Percentiles rank a stretch among this genome's conserved stretches.
Evolutionary conservation across 371 early-diverging fungal genomes (phyloP).

Genomic region (Zancudomyces culisetae): DNA sequence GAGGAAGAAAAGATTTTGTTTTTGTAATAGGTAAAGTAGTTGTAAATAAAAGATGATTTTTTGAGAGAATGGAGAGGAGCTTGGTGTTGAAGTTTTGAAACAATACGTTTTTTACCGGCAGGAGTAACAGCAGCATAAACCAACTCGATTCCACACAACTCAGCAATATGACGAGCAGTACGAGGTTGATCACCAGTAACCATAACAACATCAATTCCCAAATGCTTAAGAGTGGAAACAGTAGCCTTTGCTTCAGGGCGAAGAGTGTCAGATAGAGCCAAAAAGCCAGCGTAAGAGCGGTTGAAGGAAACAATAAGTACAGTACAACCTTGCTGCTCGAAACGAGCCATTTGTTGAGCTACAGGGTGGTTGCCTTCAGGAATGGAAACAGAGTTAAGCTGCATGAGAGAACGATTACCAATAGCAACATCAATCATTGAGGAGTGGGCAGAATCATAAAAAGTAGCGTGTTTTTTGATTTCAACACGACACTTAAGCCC

Average conservation of each 20-base stretch:
- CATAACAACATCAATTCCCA: slow-evolving; percentile 81
- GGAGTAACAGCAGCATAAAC: slow-evolving; percentile 88
- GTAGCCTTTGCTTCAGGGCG: slow-evolving; percentile 57
- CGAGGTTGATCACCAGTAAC: slow-evolving; percentile 89
- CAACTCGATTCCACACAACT: slow-evolving; percentile 61
- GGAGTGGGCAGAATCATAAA: slow-evolving; percentile 5
- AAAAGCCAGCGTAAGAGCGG: slow-evolving; percentile 39
- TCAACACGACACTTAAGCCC: slow-evolving; percentile 47
- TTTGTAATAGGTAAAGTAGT: no score
- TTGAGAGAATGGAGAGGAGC: slow-evolving; percentile 8
- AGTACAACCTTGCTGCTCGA: slow-evolving; percentile 42
- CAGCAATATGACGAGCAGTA: slow-evolving; percentile 79
- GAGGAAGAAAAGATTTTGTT: background rate
- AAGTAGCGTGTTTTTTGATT: slow-evolving; percentile 4
- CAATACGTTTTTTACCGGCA: slow-evolving; percentile 61
- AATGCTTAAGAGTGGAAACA: slow-evolving; percentile 41
- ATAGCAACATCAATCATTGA: slow-evolving; percentile 29
- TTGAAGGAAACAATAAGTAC: slow-evolving; percentile 57
- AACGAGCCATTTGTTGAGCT: slow-evolving; percentile 14
- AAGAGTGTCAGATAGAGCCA: slow-evolving; percentile 70
- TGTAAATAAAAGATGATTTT: slow-evolving; percentile 1
- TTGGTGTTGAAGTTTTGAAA: slow-evolving; percentile 31
- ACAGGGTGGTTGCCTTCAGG: slow-evolving; percentile 10
- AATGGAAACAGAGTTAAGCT: slow-evolving; percentile 11
- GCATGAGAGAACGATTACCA: slow-evolving; percentile 52